phyloP scores from a whole-genome alignment of 345 rosid genomes.

The Salix dunnii region DNA sequence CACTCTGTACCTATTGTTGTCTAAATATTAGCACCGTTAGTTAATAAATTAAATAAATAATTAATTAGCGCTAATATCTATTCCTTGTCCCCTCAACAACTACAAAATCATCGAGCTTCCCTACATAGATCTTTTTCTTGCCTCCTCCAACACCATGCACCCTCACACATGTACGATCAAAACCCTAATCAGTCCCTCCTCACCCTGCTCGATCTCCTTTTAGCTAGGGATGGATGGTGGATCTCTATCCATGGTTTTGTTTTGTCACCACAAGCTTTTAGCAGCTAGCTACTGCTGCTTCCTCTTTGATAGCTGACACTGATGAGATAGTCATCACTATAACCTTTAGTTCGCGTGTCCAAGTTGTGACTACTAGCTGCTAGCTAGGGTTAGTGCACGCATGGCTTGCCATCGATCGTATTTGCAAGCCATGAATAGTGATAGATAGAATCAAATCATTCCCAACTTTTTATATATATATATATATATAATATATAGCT shows the following conservation, averaged over 20 bases:
- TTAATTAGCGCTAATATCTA: slow-evolving; percentile 41
- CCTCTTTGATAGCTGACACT: slow-evolving; percentile 29
- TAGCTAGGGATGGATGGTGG: slow-evolving; percentile 8
- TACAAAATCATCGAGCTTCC: slow-evolving; percentile 52
- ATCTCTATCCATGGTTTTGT: slow-evolving; percentile 27
- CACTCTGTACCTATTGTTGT: slow-evolving; percentile 27
- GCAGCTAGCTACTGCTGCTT: not conserved
- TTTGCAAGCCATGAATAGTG: not conserved
- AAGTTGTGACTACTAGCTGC: not conserved
- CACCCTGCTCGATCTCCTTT: not conserved
- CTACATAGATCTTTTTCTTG: slow-evolving; percentile 35
- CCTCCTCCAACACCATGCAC: slow-evolving; percentile 38
- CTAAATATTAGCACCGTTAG: slow-evolving; percentile 32
- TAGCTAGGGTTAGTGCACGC: slow-evolving; percentile 34
- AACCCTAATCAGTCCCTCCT: slow-evolving; percentile 15
- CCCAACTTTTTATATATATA: not conserved
- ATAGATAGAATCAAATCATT: no score
- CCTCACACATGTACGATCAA: not conserved
- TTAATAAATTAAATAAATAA: not conserved
- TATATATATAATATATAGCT: slow-evolving; percentile 4
- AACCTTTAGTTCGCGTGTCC: slow-evolving; percentile 39
- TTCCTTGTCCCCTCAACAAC: slow-evolving; percentile 53
- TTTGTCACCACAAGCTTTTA: not conserved
- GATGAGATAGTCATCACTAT: slow-evolving; percentile 37
- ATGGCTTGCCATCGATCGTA: slow-evolving; percentile 1